Conservation (phyloP, 345 rosid genomes). For the Salix viminalis region DNA sequence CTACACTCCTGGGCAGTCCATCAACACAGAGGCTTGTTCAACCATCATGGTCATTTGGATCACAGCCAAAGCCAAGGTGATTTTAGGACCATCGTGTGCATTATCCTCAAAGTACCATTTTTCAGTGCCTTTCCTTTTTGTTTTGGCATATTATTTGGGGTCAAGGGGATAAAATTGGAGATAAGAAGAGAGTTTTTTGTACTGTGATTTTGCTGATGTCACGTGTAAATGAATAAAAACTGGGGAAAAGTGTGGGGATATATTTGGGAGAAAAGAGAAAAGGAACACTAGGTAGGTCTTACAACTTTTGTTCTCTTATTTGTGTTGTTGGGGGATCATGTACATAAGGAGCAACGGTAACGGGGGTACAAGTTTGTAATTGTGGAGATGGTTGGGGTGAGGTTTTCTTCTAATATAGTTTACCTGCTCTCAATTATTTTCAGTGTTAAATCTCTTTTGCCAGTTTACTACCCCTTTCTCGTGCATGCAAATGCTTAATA, state of each 20-base stretch:
- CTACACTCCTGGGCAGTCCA: slow-evolving; percentile 43
- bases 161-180: slow-evolving; percentile 18
- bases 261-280: slow-evolving; percentile 24
- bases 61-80: slow-evolving; percentile 81
- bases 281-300: slow-evolving; percentile 29
- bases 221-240: slow-evolving; percentile 53
- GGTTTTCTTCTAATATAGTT: slow-evolving; percentile 23
- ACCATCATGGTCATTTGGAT: slow-evolving; percentile 50
- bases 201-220: slow-evolving; percentile 23
- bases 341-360: slow-evolving; percentile 37
- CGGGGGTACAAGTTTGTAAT: slow-evolving; percentile 39
- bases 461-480: neutral
- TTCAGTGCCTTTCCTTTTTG: slow-evolving; percentile 16
- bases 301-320: slow-evolving; percentile 18
- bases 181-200: slow-evolving; percentile 9
- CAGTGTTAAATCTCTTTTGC: neutral
- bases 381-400: slow-evolving; percentile 37
- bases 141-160: slow-evolving; percentile 24
- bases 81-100: neutral
- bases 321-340: slow-evolving; percentile 42
- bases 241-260: slow-evolving; percentile 22
- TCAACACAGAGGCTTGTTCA: slow-evolving; percentile 66
- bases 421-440: slow-evolving; percentile 35
- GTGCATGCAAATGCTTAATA: neutral
- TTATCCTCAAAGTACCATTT: neutral